Conservation (phyloP, 257 asterid genomes). For the Prunella vulgaris region DNA sequence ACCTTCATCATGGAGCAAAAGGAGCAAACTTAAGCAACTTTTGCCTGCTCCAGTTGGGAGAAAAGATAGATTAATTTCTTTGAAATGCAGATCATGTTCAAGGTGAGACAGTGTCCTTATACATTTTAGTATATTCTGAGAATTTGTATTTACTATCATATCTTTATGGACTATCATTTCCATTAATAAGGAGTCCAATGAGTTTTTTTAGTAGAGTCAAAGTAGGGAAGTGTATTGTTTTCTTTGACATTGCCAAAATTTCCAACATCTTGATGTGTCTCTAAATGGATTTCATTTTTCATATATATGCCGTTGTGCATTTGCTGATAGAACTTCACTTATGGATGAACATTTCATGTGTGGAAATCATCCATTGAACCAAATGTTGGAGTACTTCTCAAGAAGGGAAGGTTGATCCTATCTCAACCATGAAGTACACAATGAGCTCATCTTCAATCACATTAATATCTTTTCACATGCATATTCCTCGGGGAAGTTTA, state of each 20-base stretch:
- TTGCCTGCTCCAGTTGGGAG: conserved; percentile 30
- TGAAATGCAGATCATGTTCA: conserved; percentile 36
- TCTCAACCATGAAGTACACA: background rate
- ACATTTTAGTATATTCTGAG: background rate
- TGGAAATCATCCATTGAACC: background rate
- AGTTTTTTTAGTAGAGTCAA: conserved; percentile 1
- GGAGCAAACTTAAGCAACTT: conserved; percentile 28
- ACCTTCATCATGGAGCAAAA: conserved; percentile 39
- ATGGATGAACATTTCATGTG: background rate
- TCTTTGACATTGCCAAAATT: background rate
- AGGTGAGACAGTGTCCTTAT: conserved; percentile 34
- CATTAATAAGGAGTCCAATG: background rate
- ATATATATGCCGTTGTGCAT: background rate
- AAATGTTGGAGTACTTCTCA: background rate
- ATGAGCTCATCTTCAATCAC: background rate
- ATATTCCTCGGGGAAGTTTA: background rate
- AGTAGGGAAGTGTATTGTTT: background rate
- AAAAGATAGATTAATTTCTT: conserved; percentile 31
- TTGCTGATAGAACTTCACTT: background rate
- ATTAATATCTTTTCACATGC: background rate
- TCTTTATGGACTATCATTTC: background rate
- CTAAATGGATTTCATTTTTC: background rate
- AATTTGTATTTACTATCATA: background rate
- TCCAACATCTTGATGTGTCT: conserved; percentile 4
- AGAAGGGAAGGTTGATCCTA: background rate